Evolutionary conservation across 495 filamentous ascomycete species (phyloP).

Genomic region (Thozetella sp.): DNA sequence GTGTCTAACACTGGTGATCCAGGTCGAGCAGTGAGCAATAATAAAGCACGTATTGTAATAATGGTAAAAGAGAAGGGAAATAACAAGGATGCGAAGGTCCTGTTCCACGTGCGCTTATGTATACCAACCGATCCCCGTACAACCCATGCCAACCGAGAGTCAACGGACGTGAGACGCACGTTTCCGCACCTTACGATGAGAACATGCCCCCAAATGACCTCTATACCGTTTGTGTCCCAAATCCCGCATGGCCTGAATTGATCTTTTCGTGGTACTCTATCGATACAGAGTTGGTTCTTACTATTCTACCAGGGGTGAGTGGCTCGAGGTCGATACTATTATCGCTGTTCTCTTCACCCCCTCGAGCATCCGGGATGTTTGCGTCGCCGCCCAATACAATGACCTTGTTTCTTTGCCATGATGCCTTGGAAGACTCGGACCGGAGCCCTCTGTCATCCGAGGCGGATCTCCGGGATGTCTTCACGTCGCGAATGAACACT

Average conservation of each 20-base stretch:
- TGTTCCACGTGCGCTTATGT: no score
- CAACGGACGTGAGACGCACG: no score
- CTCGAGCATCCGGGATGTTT: neutral
- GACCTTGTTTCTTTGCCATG: neutral
- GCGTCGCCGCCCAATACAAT: neutral
- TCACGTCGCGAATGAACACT: conserved; percentile 3
- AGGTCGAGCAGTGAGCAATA: no score
- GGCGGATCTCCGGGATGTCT: neutral
- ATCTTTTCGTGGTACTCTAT: neutral
- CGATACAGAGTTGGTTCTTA: neutral
- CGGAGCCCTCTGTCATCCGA: neutral
- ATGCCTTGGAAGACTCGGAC: neutral
- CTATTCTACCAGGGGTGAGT: neutral
- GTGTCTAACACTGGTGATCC: no score
- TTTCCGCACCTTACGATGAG: no score
- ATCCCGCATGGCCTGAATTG: neutral
- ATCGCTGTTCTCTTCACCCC: neutral
- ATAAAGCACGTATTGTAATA: no score
- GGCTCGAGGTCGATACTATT: neutral
- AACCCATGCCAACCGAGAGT: no score
- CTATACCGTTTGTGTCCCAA: neutral
- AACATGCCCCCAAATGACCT: no score
- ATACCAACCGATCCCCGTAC: no score
- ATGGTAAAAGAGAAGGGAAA: no score
- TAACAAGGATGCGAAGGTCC: no score